These are phyloP conservation scores for Clarireedia hainanense DNA, from an alignment of 2,329 filamentous ascomycete species.

Conservation along the genomic window DNA sequence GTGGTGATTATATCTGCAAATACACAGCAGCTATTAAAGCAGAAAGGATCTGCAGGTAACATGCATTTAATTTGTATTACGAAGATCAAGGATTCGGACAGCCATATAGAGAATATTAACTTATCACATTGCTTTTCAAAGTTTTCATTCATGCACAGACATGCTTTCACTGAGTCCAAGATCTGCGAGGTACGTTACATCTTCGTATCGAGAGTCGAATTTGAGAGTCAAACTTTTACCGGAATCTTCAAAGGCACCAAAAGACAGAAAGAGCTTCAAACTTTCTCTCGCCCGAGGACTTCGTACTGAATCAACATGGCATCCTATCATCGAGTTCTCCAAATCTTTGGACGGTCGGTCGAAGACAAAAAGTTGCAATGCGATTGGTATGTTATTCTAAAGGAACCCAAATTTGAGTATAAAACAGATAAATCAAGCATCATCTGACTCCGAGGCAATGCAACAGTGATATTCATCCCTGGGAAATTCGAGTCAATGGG, in stretches of 20 bases:
- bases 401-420: background rate
- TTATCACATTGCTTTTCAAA: background rate
- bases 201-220: too few species aligned
- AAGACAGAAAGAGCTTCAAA: background rate
- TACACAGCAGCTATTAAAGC: too few species aligned
- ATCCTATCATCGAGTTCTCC: slow-evolving; percentile 30
- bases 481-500: slow-evolving; percentile 30
- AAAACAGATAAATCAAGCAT: background rate
- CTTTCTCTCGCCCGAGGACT: background rate
- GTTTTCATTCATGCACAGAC: too few species aligned
- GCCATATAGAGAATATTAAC: background rate
- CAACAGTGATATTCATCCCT: slow-evolving; percentile 29
- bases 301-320: slow-evolving; percentile 20
- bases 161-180: too few species aligned
- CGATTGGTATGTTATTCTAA: slow-evolving; percentile 22
- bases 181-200: too few species aligned
- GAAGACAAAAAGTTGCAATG: slow-evolving; percentile 28
- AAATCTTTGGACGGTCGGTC: slow-evolving; percentile 28
- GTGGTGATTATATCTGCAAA: too few species aligned
- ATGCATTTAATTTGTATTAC: too few species aligned
- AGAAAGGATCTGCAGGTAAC: too few species aligned
- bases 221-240: too few species aligned
- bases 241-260: too few species aligned
- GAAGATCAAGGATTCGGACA: too few species aligned
- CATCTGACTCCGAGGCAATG: background rate